Evolutionary conservation across 176 grass and related monocot genomes (phyloP), one percentile per base, ranked within the genome.

Genomic region (Canna indica): DNA sequence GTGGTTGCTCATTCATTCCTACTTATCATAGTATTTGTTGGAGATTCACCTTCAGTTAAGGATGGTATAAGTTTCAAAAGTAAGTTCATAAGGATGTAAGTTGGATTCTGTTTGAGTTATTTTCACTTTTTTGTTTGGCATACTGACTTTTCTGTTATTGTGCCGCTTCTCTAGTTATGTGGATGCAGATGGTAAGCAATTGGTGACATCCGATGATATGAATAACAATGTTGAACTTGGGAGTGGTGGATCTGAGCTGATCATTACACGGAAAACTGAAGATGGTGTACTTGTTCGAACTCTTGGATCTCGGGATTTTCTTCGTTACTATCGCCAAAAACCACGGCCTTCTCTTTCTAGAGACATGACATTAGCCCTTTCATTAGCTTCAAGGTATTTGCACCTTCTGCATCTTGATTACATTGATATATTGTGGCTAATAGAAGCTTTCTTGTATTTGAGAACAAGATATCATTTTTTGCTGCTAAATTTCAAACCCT

Each of bases 241-340:
- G 77, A 81, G 75, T 50, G 89, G 88, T 74, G 94, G 94, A 3
- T 80, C 81, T 50, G 94, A 93, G 78, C 84, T 93, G 13, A 78
- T 99, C 25, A 85, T 93, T 74, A 90, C 82, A 69, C 77, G 77
- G 33, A 99, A 87, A 80, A 80, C 34, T 16, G 90, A 85, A 29
- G 81, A 81, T 68, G 86, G 86, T 18, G 81, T 76, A 26, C 82
- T 65, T 0, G 76, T 90, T 64, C 79, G 60, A 67, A 82, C 84
- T 66, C 73, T 99, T 63, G 90, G 94, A 67, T 99, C 89, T 67
- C 67, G 86, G 22, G 86, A 93, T 66, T 99, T 88, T 76, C 80
- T 93, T n/a, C 82, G 86, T 70, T 93, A 93, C 73, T 93, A 93
- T 63, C 82, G 86, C 33, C 94, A 93, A 81, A 99, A 88, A 53